phyloP scores from a whole-genome alignment of 129 eudicot species.

The Cynara cardunculus region DNA sequence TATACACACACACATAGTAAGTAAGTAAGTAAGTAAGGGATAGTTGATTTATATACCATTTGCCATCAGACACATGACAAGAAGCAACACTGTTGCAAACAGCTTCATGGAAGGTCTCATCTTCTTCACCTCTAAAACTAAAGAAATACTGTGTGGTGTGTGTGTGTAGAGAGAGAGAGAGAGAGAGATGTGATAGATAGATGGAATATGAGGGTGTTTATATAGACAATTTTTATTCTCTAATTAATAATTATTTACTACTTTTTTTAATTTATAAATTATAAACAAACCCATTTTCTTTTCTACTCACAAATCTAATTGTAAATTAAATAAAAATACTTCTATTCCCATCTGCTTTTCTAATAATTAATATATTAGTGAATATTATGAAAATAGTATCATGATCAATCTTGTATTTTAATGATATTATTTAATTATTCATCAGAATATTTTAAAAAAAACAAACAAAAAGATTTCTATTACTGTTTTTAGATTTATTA shows the following conservation, averaged over 20 bases:
- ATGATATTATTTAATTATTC: too few species aligned
- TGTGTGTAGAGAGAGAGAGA: background rate
- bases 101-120: slow-evolving; percentile 54
- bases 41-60: slow-evolving; percentile 40
- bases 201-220: slow-evolving; percentile 17
- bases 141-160: background rate
- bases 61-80: slow-evolving; percentile 51
- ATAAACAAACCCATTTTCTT: too few species aligned
- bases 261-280: background rate
- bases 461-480: background rate
- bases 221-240: background rate
- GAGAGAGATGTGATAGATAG: background rate
- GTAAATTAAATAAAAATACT: too few species aligned
- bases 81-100: slow-evolving; percentile 40
- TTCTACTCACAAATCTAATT: too few species aligned
- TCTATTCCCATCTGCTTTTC: too few species aligned
- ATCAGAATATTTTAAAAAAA: too few species aligned
- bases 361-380: too few species aligned
- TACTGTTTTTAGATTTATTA: background rate
- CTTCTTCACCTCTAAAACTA: slow-evolving; percentile 8
- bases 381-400: too few species aligned
- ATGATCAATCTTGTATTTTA: background rate
- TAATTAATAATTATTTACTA: background rate
- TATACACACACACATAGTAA: background rate
- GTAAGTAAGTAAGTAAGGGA: background rate